Percentiles rank a stretch among this genome's conserved stretches.
These are phyloP conservation scores for Polytrichum formosum DNA, from an alignment of 225 moss, liverwort and hornwort species.

Conservation along the genomic window DNA sequence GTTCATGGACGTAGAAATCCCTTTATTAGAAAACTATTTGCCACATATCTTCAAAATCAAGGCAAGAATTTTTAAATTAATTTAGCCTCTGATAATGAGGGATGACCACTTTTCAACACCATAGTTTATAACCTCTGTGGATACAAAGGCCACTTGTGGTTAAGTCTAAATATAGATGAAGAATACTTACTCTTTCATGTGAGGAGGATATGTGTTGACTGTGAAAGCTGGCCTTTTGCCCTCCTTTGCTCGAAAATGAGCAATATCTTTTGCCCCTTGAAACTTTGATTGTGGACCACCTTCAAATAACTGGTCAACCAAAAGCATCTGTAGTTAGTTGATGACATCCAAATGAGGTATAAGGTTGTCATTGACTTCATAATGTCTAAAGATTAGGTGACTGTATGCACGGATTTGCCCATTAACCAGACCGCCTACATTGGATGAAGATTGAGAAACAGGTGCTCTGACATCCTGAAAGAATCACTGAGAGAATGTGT, in stretches of 20 bases:
- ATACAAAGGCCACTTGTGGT: too few species aligned
- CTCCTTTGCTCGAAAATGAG: conserved; percentile 31
- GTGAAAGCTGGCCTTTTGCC: conserved; percentile 36
- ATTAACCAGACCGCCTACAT: too few species aligned
- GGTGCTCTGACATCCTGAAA: too few species aligned
- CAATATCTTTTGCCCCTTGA: conserved; percentile 33
- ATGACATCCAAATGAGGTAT: not conserved
- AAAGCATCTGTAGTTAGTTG: not conserved
- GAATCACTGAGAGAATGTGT: too few species aligned
- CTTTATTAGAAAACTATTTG: not conserved
- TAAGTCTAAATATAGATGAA: not conserved
- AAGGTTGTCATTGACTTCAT: too few species aligned
- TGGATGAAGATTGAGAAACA: too few species aligned
- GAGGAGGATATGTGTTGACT: conserved; percentile 41
- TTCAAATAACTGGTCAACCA: conserved; percentile 48
- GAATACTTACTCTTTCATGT: conserved; percentile 58
- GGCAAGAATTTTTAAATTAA: not conserved
- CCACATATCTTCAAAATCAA: not conserved
- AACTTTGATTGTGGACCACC: conserved; percentile 33
- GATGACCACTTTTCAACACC: not conserved
- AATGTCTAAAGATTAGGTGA: too few species aligned
- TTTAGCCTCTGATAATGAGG: not conserved
- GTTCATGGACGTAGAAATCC: not conserved
- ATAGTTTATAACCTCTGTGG: not conserved
- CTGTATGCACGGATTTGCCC: too few species aligned